A percentile compares a stretch with the other conserved stretches of the same genome.
phyloP scores from a whole-genome alignment of 257 asterid genomes.

The Solanum gracilifrons region DNA sequence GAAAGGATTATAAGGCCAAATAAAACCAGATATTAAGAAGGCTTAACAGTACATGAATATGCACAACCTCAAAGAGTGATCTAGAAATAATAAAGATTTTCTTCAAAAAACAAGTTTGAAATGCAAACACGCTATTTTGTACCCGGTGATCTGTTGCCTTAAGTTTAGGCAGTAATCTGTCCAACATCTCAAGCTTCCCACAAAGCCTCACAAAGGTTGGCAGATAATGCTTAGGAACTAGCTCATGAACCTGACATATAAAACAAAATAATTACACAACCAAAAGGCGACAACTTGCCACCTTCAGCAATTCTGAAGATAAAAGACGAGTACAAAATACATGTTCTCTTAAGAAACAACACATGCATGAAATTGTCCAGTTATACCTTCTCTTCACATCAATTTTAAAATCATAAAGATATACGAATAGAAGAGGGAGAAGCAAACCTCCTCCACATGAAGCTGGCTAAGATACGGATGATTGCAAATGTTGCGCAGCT shows the following conservation, averaged over 20 bases:
- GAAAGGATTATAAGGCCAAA: not conserved
- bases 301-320: not conserved
- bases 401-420: not conserved
- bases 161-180: conserved; percentile 83
- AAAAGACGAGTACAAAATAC: not conserved
- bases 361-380: not conserved
- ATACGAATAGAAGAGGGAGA: not conserved
- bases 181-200: conserved; percentile 99
- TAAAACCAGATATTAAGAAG: not conserved
- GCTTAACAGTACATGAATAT: not conserved
- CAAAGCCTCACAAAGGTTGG: conserved; percentile 81
- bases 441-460: conserved; percentile 87
- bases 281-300: not conserved
- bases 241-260: conserved; percentile 63
- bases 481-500: conserved; percentile 94
- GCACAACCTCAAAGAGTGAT: not conserved
- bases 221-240: conserved; percentile 82
- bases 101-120: not conserved
- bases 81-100: not conserved
- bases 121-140: not conserved
- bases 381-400: not conserved
- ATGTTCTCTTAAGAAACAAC: not conserved
- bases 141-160: conserved; percentile 99
- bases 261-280: not conserved
- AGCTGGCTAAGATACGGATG: conserved; percentile 99